Percentiles rank a stretch among this genome's conserved stretches.
phyloP scores from a whole-genome alignment of 2,329 filamentous ascomycete genomes.

The Nemania sp. region DNA sequence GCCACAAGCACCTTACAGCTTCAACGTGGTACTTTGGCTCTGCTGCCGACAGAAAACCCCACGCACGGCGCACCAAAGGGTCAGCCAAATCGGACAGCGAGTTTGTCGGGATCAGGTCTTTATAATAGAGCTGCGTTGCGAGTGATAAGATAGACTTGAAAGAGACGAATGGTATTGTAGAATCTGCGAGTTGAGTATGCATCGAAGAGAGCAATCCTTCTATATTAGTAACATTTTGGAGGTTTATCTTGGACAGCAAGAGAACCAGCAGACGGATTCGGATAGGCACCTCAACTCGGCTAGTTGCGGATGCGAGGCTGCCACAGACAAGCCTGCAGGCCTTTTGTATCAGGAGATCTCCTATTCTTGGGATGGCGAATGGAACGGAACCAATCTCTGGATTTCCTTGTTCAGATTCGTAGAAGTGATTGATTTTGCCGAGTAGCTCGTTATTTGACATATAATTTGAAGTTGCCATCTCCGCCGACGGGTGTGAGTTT shows the following conservation, averaged over 20 bases:
- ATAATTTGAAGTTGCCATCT: constrained; percentile 36
- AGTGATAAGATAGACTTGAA: constrained; percentile 64
- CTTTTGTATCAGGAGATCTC: constrained; percentile 67
- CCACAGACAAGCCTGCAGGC: constrained; percentile 56
- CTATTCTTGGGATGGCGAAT: constrained; percentile 57
- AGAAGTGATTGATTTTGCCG: constrained; percentile 66
- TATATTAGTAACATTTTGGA: constrained; percentile 50
- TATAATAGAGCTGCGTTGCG: constrained; percentile 57
- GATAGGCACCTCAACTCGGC: constrained; percentile 54
- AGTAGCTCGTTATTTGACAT: constrained; percentile 57
- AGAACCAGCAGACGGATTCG: constrained; percentile 63
- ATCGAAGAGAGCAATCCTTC: constrained; percentile 54
- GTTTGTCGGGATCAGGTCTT: constrained; percentile 53
- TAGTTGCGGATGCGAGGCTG: constrained; percentile 46
- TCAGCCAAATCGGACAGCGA: constrained; percentile 66
- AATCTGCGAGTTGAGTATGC: constrained; percentile 48
- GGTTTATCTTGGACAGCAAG: constrained; percentile 57
- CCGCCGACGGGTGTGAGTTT: constrained; percentile 33
- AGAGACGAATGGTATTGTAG: constrained; percentile 52
- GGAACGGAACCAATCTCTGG: constrained; percentile 65
- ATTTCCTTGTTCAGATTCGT: constrained; percentile 70
- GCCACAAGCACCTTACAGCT: constrained; percentile 82
- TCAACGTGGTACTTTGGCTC: constrained; percentile 95
- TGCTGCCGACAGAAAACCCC: constrained; percentile 78
- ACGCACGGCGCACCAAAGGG: constrained; percentile 71